Percentiles rank a stretch among this genome's conserved stretches.
phyloP scores from a whole-genome alignment of 345 rosid genomes.

The Linum tenue region DNA sequence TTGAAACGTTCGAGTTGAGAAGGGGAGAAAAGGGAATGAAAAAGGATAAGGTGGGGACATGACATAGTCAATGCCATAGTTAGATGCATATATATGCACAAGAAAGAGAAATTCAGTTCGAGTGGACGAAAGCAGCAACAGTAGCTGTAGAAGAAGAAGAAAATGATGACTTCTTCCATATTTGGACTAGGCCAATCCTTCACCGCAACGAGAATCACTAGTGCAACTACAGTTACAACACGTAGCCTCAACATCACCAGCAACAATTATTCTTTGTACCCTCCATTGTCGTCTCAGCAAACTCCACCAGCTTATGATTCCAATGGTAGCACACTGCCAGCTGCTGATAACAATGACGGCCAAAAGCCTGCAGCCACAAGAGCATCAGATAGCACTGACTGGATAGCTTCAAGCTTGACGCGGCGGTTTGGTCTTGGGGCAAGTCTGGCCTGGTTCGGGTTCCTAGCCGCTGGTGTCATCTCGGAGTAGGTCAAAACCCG shows the following conservation, averaged over 20 bases:
- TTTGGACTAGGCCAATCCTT: background rate
- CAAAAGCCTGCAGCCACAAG: slow-evolving; percentile 21
- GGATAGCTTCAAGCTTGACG: slow-evolving; percentile 82
- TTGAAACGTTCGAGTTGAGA: no score
- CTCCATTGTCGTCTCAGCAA: no score
- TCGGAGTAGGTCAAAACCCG: slow-evolving; percentile 91
- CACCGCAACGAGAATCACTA: background rate
- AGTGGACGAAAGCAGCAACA: background rate
- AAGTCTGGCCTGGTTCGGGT: slow-evolving; percentile 81
- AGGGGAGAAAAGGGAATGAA: no score
- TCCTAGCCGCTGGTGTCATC: slow-evolving; percentile 68
- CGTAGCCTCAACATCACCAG: no score
- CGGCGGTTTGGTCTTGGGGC: slow-evolving; percentile 87
- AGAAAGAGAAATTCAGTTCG: background rate
- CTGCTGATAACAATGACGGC: background rate
- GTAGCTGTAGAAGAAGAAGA: background rate
- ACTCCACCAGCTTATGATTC: no score
- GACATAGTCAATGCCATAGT: no score
- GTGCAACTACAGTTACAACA: no score
- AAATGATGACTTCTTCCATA: background rate
- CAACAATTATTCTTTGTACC: no score
- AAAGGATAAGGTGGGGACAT: no score
- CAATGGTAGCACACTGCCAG: background rate
- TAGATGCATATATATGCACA: no score
- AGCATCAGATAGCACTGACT: slow-evolving; percentile 58